Percentiles rank a stretch among this genome's conserved stretches.
Conservation (phyloP, 768 basidiomycete species). For the Boletus patriciae region DNA sequence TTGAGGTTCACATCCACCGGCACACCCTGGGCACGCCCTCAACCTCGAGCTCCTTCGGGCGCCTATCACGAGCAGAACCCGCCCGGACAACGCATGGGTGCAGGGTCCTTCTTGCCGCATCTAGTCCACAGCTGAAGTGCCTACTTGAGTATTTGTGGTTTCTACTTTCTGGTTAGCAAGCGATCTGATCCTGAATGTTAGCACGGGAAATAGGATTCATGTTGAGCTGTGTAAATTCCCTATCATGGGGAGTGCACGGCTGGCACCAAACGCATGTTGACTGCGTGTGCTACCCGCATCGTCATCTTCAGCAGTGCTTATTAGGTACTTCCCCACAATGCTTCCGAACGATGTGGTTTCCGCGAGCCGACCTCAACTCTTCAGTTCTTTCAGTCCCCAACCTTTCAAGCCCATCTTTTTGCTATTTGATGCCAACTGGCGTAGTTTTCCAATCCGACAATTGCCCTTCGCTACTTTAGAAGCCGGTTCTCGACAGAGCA, state of each 20-base stretch:
- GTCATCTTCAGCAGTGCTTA: slow-evolving; percentile 3
- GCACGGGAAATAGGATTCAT: neutral
- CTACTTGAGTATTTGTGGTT: neutral
- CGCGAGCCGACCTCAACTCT: neutral
- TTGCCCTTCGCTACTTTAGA: neutral
- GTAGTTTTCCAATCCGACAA: neutral
- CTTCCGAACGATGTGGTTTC: neutral
- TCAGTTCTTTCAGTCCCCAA: neutral
- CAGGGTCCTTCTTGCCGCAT: slow-evolving; percentile 12
- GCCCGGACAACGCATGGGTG: slow-evolving; percentile 11
- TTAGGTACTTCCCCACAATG: slow-evolving; percentile 1
- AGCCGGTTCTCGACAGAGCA: neutral
- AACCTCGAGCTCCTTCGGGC: slow-evolving; percentile 4
- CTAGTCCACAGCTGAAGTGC: neutral
- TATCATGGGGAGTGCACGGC: neutral
- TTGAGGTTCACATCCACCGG: neutral
- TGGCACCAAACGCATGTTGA: slow-evolving; percentile 13
- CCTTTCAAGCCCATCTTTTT: neutral
- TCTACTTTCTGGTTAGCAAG: neutral
- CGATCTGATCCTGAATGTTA: slow-evolving; percentile 5
- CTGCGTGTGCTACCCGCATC: neutral
- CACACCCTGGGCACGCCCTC: slow-evolving; percentile 6
- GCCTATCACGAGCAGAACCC: neutral
- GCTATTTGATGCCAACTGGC: neutral
- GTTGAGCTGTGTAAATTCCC: neutral